These are phyloP conservation scores for Fusarium sterilihyphosum DNA, from an alignment of 2,329 filamentous ascomycete genomes.

Conservation along the genomic window DNA sequence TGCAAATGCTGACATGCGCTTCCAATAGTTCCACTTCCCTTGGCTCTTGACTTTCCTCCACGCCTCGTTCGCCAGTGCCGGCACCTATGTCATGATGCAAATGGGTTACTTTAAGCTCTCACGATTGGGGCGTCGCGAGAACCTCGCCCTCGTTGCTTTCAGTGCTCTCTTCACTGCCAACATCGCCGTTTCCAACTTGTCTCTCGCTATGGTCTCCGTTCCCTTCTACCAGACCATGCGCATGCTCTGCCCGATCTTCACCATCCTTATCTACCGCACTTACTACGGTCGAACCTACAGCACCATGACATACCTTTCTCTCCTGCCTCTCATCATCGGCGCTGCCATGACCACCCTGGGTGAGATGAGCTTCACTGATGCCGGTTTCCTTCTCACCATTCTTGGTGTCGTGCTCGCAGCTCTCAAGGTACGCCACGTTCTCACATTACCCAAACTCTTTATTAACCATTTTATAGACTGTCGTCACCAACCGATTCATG, in stretches of 20 bases:
- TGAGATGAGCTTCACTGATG: slow-evolving; percentile 69
- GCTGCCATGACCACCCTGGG: slow-evolving; percentile 69
- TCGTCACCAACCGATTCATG: slow-evolving; percentile 72
- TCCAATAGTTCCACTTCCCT: slow-evolving; percentile 63
- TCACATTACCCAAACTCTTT: not conserved
- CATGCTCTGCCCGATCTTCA: slow-evolving; percentile 69
- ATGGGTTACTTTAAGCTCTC: slow-evolving; percentile 63
- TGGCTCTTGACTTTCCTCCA: slow-evolving; percentile 70
- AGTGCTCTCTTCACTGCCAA: slow-evolving; percentile 71
- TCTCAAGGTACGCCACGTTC: slow-evolving; percentile 56
- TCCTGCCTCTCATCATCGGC: slow-evolving; percentile 69
- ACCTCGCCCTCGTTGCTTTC: slow-evolving; percentile 66
- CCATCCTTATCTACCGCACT: slow-evolving; percentile 68
- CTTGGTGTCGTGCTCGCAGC: slow-evolving; percentile 64
- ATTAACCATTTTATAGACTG: slow-evolving; percentile 54
- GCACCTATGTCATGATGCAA: slow-evolving; percentile 63
- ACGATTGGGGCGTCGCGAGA: slow-evolving; percentile 61
- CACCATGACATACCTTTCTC: slow-evolving; percentile 65
- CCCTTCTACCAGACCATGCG: slow-evolving; percentile 73
- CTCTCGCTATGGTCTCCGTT: slow-evolving; percentile 70
- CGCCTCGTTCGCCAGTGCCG: slow-evolving; percentile 65
- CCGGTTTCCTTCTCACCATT: slow-evolving; percentile 65
- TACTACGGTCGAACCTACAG: slow-evolving; percentile 66
- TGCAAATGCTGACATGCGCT: slow-evolving; percentile 29
- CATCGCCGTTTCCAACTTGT: slow-evolving; percentile 72